Conservation (phyloP, 169 alveolate genomes). For the Babesia gibsoni region DNA sequence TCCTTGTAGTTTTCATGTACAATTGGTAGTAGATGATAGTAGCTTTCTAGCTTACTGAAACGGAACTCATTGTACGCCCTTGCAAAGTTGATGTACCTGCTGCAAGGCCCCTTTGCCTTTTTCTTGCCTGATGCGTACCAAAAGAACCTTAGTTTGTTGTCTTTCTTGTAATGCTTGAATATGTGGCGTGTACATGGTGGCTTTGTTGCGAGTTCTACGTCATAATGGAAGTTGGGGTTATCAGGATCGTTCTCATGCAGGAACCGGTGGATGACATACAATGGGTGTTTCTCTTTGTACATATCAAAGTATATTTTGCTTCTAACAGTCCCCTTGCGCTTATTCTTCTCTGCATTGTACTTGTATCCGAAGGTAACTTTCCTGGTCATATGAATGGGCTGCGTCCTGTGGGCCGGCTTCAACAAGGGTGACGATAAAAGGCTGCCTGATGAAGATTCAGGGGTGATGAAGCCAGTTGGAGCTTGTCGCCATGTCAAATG, state of each 20-base stretch:
- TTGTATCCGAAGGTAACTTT: conserved; percentile 46
- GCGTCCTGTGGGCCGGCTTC: not conserved
- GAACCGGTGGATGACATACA: conserved; percentile 56
- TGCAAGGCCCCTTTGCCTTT: conserved; percentile 48
- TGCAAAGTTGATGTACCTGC: conserved; percentile 55
- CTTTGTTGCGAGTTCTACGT: conserved; percentile 50
- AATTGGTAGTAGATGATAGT: conserved; percentile 49
- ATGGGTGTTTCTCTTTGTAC: conserved; percentile 66
- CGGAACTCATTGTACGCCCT: conserved; percentile 51
- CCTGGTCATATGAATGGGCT: conserved; percentile 24
- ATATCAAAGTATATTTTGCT: conserved; percentile 56
- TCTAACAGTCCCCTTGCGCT: conserved; percentile 42
- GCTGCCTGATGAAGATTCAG: no score
- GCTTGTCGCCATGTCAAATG: no score
- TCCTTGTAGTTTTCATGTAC: conserved; percentile 62
- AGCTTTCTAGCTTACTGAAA: conserved; percentile 58
- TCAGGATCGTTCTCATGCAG: conserved; percentile 63
- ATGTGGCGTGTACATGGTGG: conserved; percentile 51
- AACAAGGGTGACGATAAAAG: not conserved
- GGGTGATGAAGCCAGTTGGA: no score
- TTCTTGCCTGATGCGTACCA: conserved; percentile 65
- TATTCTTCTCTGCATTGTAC: conserved; percentile 40
- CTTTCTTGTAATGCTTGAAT: conserved; percentile 60
- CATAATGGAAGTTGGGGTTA: conserved; percentile 57
- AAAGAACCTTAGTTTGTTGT: conserved; percentile 43